Evolutionary conservation across 2,329 filamentous ascomycete species (phyloP).

Genomic region (Orbilia quercus): DNA sequence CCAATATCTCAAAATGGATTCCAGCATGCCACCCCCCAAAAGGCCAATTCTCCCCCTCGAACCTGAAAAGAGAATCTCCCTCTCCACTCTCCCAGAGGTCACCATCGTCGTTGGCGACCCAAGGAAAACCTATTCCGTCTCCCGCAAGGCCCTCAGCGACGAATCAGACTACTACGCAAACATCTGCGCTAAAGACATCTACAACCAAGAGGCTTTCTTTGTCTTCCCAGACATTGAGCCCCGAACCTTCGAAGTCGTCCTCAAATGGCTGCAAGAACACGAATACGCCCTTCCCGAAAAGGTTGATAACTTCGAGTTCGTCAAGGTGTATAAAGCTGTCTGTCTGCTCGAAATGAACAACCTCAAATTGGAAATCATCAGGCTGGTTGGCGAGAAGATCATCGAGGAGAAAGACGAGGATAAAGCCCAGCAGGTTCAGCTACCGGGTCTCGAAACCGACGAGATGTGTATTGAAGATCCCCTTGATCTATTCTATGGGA

Average conservation of each 20-base stretch:
- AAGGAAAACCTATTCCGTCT: too few relatives aligned
- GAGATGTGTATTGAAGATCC: background rate
- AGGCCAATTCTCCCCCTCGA: too few relatives aligned
- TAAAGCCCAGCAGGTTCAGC: background rate
- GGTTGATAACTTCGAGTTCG: background rate
- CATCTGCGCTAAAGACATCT: background rate
- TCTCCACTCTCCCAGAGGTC: too few relatives aligned
- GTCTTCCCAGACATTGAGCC: constrained; percentile 38
- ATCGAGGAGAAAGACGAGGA: background rate
- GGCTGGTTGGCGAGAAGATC: background rate
- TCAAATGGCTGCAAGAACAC: constrained; percentile 48
- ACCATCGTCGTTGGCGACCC: too few relatives aligned
- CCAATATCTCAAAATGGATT: too few relatives aligned
- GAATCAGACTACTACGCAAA: constrained; percentile 1
- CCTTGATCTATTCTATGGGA: background rate
- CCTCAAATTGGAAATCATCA: constrained; percentile 13
- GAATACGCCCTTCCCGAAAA: background rate
- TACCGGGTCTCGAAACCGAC: background rate
- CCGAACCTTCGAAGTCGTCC: constrained; percentile 29
- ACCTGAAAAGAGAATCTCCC: too few relatives aligned
- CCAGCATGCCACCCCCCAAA: too few relatives aligned
- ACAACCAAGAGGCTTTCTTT: background rate
- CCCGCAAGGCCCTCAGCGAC: too few relatives aligned
- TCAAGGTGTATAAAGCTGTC: background rate
- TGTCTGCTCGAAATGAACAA: background rate